phyloP scores from a whole-genome alignment of 495 filamentous ascomycete genomes.

The Tuber borchii region DNA sequence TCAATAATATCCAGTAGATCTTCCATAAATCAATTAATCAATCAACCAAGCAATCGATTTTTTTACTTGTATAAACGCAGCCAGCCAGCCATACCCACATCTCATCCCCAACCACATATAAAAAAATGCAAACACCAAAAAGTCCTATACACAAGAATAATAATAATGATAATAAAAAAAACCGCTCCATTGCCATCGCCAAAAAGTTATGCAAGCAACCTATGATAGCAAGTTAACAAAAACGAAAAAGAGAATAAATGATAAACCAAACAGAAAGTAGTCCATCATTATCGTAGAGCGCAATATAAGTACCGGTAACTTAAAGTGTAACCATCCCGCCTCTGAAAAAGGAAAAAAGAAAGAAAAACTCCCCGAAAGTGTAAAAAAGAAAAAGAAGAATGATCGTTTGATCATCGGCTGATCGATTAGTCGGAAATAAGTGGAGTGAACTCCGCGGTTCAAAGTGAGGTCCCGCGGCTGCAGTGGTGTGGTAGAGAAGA shows the following conservation, averaged over 20 bases:
- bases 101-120: not conserved
- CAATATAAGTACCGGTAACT: not conserved
- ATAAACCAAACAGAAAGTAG: conserved; percentile 13
- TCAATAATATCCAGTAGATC: no score
- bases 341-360: not conserved
- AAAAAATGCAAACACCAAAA: not conserved
- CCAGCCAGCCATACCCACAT: not conserved
- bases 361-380: not conserved
- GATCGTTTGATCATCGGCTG: not conserved
- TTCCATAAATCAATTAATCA: no score
- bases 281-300: conserved; percentile 20
- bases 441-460: not conserved
- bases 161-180: not conserved
- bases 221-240: not conserved
- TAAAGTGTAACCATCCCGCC: not conserved
- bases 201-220: not conserved
- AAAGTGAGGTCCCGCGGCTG: not conserved
- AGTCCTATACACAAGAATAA: not conserved
- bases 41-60: not conserved
- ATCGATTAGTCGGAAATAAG: not conserved
- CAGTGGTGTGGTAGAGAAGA: not conserved
- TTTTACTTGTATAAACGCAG: not conserved
- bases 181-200: not conserved
- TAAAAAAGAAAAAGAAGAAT: not conserved
- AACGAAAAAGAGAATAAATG: not conserved